A percentile compares a stretch with the other conserved stretches of the same genome.
Conservation (phyloP, 225 moss, liverwort and hornwort genomes). For the Neckera pumila region DNA sequence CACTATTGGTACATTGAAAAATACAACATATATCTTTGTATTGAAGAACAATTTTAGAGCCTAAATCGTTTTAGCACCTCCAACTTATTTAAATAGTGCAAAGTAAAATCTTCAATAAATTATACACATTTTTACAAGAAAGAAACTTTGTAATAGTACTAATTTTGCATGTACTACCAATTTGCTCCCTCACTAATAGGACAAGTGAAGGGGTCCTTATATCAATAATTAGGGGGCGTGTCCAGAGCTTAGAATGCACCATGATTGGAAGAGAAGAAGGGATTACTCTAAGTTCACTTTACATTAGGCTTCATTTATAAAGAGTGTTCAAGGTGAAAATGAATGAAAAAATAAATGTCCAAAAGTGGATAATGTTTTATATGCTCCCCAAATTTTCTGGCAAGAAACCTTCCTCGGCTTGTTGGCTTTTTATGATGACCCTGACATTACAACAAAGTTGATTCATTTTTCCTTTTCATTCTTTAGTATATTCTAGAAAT, state of each 20-base stretch:
- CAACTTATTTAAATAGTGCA: fast-evolving
- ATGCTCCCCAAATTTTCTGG: fast-evolving
- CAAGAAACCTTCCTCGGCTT: fast-evolving
- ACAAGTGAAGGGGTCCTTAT: background rate
- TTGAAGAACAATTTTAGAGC: background rate
- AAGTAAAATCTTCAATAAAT: background rate
- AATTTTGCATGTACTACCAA: background rate
- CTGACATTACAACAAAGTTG: fast-evolving
- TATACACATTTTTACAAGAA: background rate
- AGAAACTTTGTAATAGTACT: fast-evolving
- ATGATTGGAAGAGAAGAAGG: background rate
- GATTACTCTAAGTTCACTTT: background rate
- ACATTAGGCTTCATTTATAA: background rate
- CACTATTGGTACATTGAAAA: background rate
- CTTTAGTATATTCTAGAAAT: background rate
- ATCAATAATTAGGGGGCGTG: fast-evolving
- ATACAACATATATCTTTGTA: fast-evolving
- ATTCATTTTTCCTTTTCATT: background rate
- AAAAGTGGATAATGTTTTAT: fast-evolving
- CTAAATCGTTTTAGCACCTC: background rate
- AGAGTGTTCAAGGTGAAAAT: background rate
- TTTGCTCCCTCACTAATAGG: background rate
- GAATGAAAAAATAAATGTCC: background rate
- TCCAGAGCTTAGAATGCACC: fast-evolving
- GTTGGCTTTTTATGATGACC: background rate